Conservation (phyloP, 129 eudicot genomes). For the Chrysanthemum seticuspe region DNA sequence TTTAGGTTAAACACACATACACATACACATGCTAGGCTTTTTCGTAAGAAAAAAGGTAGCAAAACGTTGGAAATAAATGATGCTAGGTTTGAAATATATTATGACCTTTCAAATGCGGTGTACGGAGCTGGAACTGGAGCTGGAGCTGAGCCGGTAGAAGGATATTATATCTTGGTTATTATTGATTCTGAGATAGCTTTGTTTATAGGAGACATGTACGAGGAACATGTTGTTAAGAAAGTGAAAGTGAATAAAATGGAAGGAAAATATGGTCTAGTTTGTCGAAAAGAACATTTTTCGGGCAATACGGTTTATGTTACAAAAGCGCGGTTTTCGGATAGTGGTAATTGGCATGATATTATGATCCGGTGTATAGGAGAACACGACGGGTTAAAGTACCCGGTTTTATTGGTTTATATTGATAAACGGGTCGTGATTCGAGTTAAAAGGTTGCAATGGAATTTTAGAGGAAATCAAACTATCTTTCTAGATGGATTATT, state of each 20-base stretch:
- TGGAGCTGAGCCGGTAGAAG: constrained; percentile 78
- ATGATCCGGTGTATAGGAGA: constrained; percentile 75
- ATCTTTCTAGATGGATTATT: constrained; percentile 85
- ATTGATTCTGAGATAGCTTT: constrained; percentile 63
- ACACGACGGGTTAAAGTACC: constrained; percentile 66
- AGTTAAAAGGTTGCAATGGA: constrained; percentile 89
- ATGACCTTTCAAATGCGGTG: constrained; percentile 71
- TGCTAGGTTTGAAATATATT: constrained; percentile 51
- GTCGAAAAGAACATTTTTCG: constrained; percentile 74
- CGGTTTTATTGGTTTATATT: constrained; percentile 64
- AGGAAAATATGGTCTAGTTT: constrained; percentile 52
- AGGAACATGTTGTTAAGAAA: constrained; percentile 49
- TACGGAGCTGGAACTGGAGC: constrained; percentile 59
- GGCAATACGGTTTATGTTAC: constrained; percentile 73
- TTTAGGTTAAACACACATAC: constrained; percentile 76
- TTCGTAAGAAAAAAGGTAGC: constrained; percentile 65
- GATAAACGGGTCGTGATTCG: constrained; percentile 83
- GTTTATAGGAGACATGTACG: constrained; percentile 64
- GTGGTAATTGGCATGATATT: constrained; percentile 64
- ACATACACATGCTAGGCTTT: constrained; percentile 68
- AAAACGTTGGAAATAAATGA: constrained; percentile 42
- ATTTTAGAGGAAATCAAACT: constrained; percentile 92
- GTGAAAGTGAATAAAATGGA: constrained; percentile 36
- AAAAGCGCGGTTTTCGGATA: constrained; percentile 66
- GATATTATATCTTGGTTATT: constrained; percentile 52